Evolutionary conservation across 768 basidiomycete species (phyloP), one percentile per base, ranked within the genome.

Genomic region (Rhizopogon roseolus): DNA sequence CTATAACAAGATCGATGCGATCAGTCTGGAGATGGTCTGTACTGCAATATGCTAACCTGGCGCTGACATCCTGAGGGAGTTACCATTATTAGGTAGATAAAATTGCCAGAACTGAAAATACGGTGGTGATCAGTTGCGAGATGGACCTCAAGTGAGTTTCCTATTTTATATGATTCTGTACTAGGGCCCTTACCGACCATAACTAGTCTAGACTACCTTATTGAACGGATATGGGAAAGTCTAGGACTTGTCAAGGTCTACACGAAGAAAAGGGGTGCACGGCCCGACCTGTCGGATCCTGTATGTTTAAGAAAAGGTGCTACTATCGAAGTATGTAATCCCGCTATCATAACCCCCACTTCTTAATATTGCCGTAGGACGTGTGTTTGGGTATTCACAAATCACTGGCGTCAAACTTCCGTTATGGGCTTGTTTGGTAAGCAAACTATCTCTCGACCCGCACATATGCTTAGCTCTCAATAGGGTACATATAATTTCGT

Each of bases 81-180:
- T 5, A 14, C 5, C 13, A 14, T 53, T 13, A 25, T 52, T 53
- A 69, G 67, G 77, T 95, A 55, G 85, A 96, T 68, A 88, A 88
- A 56, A 71, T 94, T 29, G 91, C 93, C 34, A 80, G 87, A 41
- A 81, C 89, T 60, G 86, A 89, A 11, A 79, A 89, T 64, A 86
- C 91, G 0, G 81, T 96, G n/a, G 94, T 98, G 38, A 98, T 98
- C 66, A 93, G 91, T 62, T 98, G 95, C 69, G 95, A 98, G 71
- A 80, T 97, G 80, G 86, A 85, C 64, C 76, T 99, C 46, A 97
- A 97, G 90, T 92, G 61, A 54, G 78, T 65, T 41, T 28, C 22
- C 6, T 46, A 27, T 54, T 16, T 5, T 25, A n/a, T 11, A 14
- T 6, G 19, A 22, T 41, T 40, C 17, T 50, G 44, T 46, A 57